Base-by-base conservation (phyloP, 139 green algal genomes). In the Desmodesmus armatus region DNA sequence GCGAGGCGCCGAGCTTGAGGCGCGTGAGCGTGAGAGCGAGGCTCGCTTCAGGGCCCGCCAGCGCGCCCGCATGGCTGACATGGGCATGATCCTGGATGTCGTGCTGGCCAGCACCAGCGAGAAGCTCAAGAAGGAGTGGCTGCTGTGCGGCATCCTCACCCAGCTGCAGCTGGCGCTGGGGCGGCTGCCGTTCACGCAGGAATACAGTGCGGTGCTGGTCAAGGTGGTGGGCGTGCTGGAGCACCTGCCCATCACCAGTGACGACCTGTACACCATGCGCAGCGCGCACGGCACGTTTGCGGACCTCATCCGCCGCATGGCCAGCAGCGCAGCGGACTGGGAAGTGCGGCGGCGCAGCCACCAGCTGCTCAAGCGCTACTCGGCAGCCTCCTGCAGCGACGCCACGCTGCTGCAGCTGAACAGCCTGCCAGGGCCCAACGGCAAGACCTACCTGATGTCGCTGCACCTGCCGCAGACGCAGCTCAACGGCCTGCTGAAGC, bases 21-120 rank as follows among this genome's bases (percentile, higher is more conserved):
- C 41, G 21, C 81, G 62, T 39, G 73, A 87, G 60, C 74, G 62
- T 21, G 85, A 90, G 69, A 85, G 82, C 40, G 85, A 87, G 60
- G 69, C 71, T 27, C 83, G 90, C 76, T 88, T 96, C 62, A 92
- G 85, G 9, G 83, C 90, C 0, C 90, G 94, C 49, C 95, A 97
- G 88, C 88, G 92, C 2, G 95, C 96, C 0, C 94, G 95, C 70
- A 91, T 98, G 85, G 94, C 94, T 9, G 96, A 98, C 90, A 72
- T 98, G 44, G 95, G 89, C 33, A 91, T 98, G 88, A 90, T 98
- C 76, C 87, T 98, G 75, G 94, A 98, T 29, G 92, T 96, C 9
- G 88, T 98, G 17, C 76, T 97, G 2, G 94, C 95, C 72, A 96
- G 94, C 43, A 91, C 29, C 70, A 88, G 75, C 17, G 75, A 82